phyloP scores from a whole-genome alignment of 768 basidiomycete genomes.

The Favolaschia claudopus region DNA sequence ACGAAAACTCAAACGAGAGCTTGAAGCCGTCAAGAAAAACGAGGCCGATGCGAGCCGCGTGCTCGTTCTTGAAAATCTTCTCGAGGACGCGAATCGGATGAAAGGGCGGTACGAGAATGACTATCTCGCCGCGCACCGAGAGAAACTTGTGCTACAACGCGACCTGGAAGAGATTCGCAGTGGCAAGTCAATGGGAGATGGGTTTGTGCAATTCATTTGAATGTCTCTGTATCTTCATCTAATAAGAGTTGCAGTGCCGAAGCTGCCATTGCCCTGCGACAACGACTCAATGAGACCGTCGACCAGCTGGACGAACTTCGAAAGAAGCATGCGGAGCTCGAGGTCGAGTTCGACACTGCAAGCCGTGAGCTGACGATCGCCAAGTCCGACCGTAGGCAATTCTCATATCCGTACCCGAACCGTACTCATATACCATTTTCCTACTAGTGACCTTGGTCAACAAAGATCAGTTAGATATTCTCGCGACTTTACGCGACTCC shows the following conservation, averaged over 20 bases:
- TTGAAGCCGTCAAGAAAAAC: slow-evolving; percentile 76
- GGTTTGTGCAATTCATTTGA: slow-evolving; percentile 54
- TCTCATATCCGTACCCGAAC: not conserved
- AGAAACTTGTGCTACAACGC: slow-evolving; percentile 79
- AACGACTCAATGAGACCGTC: slow-evolving; percentile 86
- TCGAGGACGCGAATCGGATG: slow-evolving; percentile 91
- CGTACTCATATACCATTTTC: slow-evolving; percentile 12
- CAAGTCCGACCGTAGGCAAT: slow-evolving; percentile 79
- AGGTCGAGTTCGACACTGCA: slow-evolving; percentile 70
- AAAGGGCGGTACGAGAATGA: slow-evolving; percentile 90
- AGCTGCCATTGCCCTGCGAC: slow-evolving; percentile 87
- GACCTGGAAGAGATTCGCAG: slow-evolving; percentile 89
- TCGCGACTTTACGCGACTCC: slow-evolving; percentile 84
- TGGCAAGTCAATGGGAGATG: slow-evolving; percentile 85
- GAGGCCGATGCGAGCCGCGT: slow-evolving; percentile 79
- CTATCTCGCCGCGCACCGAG: slow-evolving; percentile 84
- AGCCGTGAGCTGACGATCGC: slow-evolving; percentile 79
- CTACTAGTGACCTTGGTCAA: slow-evolving; percentile 84
- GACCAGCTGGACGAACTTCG: slow-evolving; percentile 79
- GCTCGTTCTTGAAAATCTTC: slow-evolving; percentile 87
- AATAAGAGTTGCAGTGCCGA: slow-evolving; percentile 63
- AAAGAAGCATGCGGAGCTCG: slow-evolving; percentile 72
- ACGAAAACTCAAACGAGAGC: slow-evolving; percentile 80
- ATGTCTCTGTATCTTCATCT: slow-evolving; percentile 12
- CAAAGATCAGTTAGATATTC: slow-evolving; percentile 92